These are phyloP conservation scores for Saccharum hybrid DNA, from an alignment of 202 grass and related monocot species.

Conservation along the genomic window DNA sequence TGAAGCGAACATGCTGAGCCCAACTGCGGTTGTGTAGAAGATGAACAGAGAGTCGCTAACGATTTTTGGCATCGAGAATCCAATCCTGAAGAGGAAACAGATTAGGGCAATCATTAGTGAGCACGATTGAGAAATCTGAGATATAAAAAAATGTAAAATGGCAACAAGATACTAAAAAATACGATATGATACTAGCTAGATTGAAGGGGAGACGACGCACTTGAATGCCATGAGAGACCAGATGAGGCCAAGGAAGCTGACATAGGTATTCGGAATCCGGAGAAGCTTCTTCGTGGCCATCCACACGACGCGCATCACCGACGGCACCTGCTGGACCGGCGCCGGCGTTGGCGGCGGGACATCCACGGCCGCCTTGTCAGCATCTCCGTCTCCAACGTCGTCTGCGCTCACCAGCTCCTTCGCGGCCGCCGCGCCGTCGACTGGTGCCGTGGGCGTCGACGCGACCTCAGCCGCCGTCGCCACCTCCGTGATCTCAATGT, in stretches of 20 bases:
- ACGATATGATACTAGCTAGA: too few species aligned
- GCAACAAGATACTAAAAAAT: too few species aligned
- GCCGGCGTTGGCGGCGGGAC: neutral
- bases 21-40: conserved; percentile 65
- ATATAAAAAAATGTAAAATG: too few species aligned
- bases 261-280: conserved; percentile 72
- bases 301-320: conserved; percentile 43
- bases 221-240: conserved; percentile 45
- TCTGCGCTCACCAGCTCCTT: neutral
- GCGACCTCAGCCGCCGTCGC: neutral
- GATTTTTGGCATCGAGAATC: conserved; percentile 75
- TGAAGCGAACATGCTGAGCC: conserved; percentile 85
- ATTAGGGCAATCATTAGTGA: too few species aligned
- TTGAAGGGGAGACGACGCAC: too few species aligned
- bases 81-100: conserved; percentile 41
- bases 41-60: conserved; percentile 59
- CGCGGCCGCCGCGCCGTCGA: neutral
- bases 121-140: too few species aligned
- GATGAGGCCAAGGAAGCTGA: conserved; percentile 73
- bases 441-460: neutral
- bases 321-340: neutral
- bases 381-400: neutral
- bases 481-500: conserved; percentile 50
- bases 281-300: conserved; percentile 76
- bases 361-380: neutral